phyloP scores from a whole-genome alignment of 352 stramenopile genomes.

The Phytophthora idaei region DNA sequence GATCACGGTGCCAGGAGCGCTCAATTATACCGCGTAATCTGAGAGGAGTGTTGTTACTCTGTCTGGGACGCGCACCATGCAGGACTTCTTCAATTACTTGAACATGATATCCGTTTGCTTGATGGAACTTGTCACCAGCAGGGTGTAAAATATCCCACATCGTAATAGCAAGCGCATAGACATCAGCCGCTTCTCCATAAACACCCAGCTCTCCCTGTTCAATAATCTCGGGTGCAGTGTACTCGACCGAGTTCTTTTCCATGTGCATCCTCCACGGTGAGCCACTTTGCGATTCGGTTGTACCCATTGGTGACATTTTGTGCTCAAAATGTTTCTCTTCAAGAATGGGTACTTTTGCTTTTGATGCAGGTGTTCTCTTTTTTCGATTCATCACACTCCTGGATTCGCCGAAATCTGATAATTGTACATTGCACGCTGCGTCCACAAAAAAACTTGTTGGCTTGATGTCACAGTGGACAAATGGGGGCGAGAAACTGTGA shows the following conservation, averaged over 20 bases:
- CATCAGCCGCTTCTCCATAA: conserved; percentile 54
- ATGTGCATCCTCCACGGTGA: conserved; percentile 14
- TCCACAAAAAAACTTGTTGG: conserved; percentile 56
- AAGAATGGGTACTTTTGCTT: conserved; percentile 8
- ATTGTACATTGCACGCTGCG: conserved; percentile 36
- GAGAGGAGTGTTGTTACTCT: conserved; percentile 26
- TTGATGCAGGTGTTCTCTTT: not conserved
- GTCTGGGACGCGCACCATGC: conserved; percentile 38
- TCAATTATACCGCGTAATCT: conserved; percentile 36
- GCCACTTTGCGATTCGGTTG: conserved; percentile 11
- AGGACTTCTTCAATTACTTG: conserved; percentile 50
- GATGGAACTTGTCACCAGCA: conserved; percentile 40
- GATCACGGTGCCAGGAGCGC: conserved; percentile 39
- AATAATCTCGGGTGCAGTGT: conserved; percentile 67
- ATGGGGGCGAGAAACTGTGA: conserved; percentile 49
- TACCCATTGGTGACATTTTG: conserved; percentile 17
- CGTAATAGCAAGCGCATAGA: conserved; percentile 65
- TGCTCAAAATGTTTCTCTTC: conserved; percentile 10
- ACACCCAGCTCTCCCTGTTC: conserved; percentile 18
- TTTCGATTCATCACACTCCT: conserved; percentile 23
- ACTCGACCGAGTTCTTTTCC: conserved; percentile 46
- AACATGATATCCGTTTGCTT: conserved; percentile 34
- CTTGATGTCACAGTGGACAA: conserved; percentile 55
- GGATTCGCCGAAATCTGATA: conserved; percentile 50
- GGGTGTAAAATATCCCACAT: conserved; percentile 72